Evolutionary conservation across 108 stramenopile genomes (phyloP), one percentile per base, ranked within the genome.

Genomic region (Fistulifera pelliculosa): DNA sequence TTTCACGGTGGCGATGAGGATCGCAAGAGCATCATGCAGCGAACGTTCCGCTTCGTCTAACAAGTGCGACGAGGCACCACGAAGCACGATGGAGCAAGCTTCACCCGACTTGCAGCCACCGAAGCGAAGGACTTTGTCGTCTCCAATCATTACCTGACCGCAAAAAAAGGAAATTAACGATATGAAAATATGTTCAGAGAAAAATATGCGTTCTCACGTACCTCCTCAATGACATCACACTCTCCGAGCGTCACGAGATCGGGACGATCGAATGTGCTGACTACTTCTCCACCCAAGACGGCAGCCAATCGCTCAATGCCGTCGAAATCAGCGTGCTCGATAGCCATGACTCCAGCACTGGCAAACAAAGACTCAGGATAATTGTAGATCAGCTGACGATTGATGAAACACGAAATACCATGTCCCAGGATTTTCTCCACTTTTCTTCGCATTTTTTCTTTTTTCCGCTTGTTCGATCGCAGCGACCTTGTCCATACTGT

Each of bases 301-400:
- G 94, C 94, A 8, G 96, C 88, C 23, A 99, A 81, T 21, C 96
- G 91, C 65, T 99, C 99, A 35, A 97, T 87, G 1, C 99, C 99
- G 47, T 99, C 99, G 73, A 99, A 99, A 73, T 99, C 99, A 24
- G 99, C 99, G 74, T 99, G 99, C 76, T 99, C 99, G 64, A 99
- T 98, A 24, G 94, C 90, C 96, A 99, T 96, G 44, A 99, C 73
- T 0, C 93, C 93, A 7, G 78, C 71, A 44, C 96, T 94, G 10
- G 98, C 95, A 64, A 99, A 99, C 35, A 99, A 76, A 15, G 77
- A 77, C 70, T 98, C 97, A 4, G 99, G 97, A 60, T 91, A 96
- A 67, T 99, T 98, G 84, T 99, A 99, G 67, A 99, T 98, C 48
- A 99, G 77, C 73, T 99, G 99, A 31, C 99, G 78, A 73, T 99